Conservation (phyloP, 352 stramenopile genomes). For the Globisporangium echinulatum region DNA sequence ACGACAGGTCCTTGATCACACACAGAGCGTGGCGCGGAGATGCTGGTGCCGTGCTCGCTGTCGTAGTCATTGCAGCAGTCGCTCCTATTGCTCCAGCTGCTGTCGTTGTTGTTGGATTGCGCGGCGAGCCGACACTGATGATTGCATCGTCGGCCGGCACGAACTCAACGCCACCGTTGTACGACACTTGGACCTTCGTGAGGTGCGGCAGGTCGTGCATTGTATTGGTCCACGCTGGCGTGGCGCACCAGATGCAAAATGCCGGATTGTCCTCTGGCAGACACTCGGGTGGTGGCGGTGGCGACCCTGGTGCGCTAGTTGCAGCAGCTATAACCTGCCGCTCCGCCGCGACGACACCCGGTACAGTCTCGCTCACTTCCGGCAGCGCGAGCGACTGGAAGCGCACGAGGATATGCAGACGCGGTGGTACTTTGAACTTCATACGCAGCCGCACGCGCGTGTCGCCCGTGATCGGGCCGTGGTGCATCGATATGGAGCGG, state of each 20-base stretch:
- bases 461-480: constrained; percentile 52
- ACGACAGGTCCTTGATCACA: constrained; percentile 52
- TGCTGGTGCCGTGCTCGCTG: not conserved
- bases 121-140: constrained; percentile 5
- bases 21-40: constrained; percentile 1
- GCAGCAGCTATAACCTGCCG: too few species aligned
- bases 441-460: constrained; percentile 53
- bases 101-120: not conserved
- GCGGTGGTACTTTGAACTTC: constrained; percentile 59
- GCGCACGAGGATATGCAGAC: constrained; percentile 40
- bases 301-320: not conserved
- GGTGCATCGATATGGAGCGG: constrained; percentile 53
- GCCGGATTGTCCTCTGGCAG: constrained; percentile 20
- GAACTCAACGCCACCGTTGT: constrained; percentile 52
- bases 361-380: constrained; percentile 14
- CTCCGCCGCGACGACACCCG: constrained; percentile 6
- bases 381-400: constrained; percentile 37
- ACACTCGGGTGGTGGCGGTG: not conserved
- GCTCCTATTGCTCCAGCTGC: too few species aligned
- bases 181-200: constrained; percentile 69
- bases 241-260: constrained; percentile 39
- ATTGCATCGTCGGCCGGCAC: constrained; percentile 24
- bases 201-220: constrained; percentile 29
- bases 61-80: not conserved
- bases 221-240: constrained; percentile 33